Evolutionary conservation across 75 land plant genomes (phyloP), one percentile per base, ranked within the genome.

Genomic region (Pinus albicaulis): DNA sequence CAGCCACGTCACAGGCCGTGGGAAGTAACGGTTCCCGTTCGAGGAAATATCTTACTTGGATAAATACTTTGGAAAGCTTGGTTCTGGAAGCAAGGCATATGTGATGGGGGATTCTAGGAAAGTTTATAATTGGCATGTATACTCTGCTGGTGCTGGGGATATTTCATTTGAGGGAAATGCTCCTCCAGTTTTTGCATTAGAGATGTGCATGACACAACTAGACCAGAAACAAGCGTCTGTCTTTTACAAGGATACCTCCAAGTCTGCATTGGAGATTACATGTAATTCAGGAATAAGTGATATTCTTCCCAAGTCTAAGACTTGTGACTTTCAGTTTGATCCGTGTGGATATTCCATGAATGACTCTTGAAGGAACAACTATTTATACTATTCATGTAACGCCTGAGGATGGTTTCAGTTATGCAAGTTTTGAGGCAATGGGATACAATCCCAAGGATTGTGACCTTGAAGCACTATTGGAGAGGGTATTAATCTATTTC

Each of bases 331-430:
- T 63, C 90, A 92, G 38, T 93, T 93, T 82, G 96, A 93, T 23
- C 96, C 96, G 3, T 93, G 96, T 75, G 96, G 96, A 7, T 93
- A 93, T 52, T 93, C 96, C 48, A 93, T 93, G 96, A 93, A 93
- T 73, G 62, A n/a, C 86, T n/a, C 74, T 93, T 36, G 85, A 89
- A 73, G 86, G 80, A 1, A 72, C 62, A 58, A 94, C 92, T 10
- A 23, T 83, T 19, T 92, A 92, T 1, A 93, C 95, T 3, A 83
- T 93, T 26, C 95, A 93, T 82, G 89, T 93, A 10, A 93, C 95
- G 23, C 95, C 95, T 17, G 95, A 92, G 61, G 93, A 91, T 78
- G 96, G 96, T 3, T 87, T 92, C 74, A 93, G 96, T 64, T 93
- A 92, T 75, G 96, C 96, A 24, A 93, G 96, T 82, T 93, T 92